Percentiles rank a stretch among this genome's conserved stretches.
Evolutionary conservation across 1,139 yeast species (phyloP).

Genomic region (Diutina sp.): DNA sequence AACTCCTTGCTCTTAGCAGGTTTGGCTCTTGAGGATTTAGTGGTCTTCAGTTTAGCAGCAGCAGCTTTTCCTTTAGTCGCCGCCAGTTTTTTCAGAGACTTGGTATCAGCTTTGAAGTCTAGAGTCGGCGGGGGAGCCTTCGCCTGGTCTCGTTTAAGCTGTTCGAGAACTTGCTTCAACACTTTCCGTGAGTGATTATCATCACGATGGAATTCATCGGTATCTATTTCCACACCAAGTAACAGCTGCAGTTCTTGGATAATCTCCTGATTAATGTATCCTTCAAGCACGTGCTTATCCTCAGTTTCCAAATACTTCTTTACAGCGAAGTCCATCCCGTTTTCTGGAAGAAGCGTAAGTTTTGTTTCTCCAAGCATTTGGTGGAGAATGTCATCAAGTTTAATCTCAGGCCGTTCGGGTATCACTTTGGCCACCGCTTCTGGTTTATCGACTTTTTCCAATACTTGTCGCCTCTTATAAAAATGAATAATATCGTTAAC

Average conservation of each 20-base stretch:
- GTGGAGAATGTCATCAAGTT: slow-evolving; percentile 43
- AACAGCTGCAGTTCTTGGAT: slow-evolving; percentile 19
- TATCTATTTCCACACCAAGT: not conserved
- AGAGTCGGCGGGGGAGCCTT: not conserved
- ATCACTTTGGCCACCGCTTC: not conserved
- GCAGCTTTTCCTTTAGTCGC: not conserved
- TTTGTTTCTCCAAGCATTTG: slow-evolving; percentile 39
- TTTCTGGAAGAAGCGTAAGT: slow-evolving; percentile 60
- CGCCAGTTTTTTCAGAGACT: not conserved
- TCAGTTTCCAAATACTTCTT: slow-evolving; percentile 68
- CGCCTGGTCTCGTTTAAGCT: not conserved
- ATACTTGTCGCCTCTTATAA: slow-evolving; percentile 27
- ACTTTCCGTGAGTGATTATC: not conserved
- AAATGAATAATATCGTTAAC: slow-evolving; percentile 73
- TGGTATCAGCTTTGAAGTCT: not conserved
- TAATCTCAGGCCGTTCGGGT: slow-evolving; percentile 15
- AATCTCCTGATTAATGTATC: slow-evolving; percentile 58
- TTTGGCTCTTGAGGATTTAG: not conserved
- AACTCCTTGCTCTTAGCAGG: not conserved
- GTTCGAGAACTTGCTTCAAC: not conserved
- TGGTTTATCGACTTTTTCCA: slow-evolving; percentile 8
- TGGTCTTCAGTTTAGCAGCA: not conserved
- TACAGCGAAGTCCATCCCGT: slow-evolving; percentile 65
- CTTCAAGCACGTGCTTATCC: slow-evolving; percentile 58
- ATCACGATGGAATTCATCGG: not conserved